phyloP scores from a whole-genome alignment of 2,329 filamentous ascomycete species.

The Domatiomyces catenatus region DNA sequence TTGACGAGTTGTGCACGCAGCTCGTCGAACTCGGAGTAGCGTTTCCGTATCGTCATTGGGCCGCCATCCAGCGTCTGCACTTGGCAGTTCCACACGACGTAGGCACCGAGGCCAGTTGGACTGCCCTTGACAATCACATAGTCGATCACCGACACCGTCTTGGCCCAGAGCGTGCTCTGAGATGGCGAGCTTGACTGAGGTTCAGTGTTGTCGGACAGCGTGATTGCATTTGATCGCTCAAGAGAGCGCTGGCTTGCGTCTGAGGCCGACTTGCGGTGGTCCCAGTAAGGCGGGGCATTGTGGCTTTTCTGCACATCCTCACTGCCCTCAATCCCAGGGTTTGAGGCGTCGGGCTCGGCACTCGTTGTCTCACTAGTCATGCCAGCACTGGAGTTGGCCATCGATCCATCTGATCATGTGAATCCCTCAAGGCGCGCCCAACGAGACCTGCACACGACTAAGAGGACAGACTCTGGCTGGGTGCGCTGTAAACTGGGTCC shows the following conservation, averaged over 20 bases:
- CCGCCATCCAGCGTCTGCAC: constrained; percentile 65
- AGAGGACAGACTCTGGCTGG: background rate
- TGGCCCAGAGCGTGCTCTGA: constrained; percentile 46
- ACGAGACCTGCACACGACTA: background rate
- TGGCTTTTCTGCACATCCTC: background rate
- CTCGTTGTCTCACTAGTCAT: background rate
- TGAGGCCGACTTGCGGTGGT: constrained; percentile 27
- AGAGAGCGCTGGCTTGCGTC: constrained; percentile 26
- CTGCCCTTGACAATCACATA: constrained; percentile 44
- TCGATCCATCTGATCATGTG: background rate
- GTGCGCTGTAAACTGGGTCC: background rate
- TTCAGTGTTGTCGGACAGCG: constrained; percentile 49
- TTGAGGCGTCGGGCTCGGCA: background rate
- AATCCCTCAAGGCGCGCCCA: background rate
- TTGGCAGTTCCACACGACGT: constrained; percentile 84
- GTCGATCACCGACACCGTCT: constrained; percentile 45
- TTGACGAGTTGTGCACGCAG: constrained; percentile 57
- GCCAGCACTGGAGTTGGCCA: background rate
- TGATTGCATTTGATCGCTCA: constrained; percentile 35
- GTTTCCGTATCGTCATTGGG: constrained; percentile 41
- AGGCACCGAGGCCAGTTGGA: constrained; percentile 51
- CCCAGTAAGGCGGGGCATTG: constrained; percentile 30
- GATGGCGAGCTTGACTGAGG: constrained; percentile 38
- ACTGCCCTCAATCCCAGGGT: background rate
- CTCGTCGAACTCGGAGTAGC: constrained; percentile 89